Conservation (phyloP, 176 grass and related monocot species). For the Bonia amplexicaulis region DNA sequence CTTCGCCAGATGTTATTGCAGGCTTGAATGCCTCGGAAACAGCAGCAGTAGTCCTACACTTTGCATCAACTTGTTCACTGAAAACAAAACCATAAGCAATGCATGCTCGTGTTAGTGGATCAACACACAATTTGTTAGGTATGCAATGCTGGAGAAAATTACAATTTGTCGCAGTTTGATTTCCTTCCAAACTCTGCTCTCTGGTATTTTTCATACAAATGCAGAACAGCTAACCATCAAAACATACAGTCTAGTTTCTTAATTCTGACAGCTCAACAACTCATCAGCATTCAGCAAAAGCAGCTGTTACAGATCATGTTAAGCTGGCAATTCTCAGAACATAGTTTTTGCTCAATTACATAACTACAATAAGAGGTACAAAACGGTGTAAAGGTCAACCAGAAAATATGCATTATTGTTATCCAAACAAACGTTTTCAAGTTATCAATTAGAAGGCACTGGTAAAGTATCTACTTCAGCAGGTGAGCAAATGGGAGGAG, state of each 20-base stretch:
- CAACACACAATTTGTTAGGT: neutral
- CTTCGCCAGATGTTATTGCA: neutral
- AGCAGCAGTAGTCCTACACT: neutral
- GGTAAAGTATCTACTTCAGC: neutral
- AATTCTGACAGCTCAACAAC: neutral
- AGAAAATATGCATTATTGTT: neutral
- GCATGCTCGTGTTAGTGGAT: neutral
- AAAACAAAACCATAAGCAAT: neutral
- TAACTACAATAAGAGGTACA: neutral
- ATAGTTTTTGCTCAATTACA: neutral
- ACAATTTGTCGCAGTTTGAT: neutral
- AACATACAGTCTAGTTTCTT: neutral
- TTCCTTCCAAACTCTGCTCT: neutral
- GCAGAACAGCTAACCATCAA: neutral
- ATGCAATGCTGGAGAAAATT: neutral
- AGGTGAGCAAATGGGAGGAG: neutral
- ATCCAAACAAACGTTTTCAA: neutral
- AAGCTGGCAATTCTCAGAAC: neutral
- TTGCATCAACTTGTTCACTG: neutral
- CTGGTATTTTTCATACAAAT: neutral
- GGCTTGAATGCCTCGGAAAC: neutral
- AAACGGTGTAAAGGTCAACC: neutral
- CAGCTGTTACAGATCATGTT: neutral
- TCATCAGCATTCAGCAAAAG: neutral
- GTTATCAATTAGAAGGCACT: neutral